Conservation (phyloP, 192 early-diverging fungal genomes). For the Podila epigama region DNA sequence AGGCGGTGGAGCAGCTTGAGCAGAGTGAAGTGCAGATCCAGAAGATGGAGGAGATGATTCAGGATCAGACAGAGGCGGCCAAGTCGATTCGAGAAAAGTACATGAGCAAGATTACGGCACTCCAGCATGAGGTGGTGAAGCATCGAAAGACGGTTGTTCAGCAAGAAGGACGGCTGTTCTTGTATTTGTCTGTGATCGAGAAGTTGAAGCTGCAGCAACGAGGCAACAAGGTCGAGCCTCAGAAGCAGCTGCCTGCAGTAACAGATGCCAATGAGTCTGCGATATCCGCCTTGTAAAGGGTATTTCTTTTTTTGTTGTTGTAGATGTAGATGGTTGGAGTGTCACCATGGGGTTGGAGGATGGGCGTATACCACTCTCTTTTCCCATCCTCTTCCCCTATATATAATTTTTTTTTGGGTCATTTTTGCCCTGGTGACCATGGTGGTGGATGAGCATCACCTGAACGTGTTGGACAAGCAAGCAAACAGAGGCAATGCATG, state of each 20-base stretch:
- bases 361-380: too few species aligned
- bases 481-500: too few species aligned
- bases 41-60: slow-evolving; percentile 20
- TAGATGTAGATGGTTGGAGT: too few species aligned
- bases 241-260: background rate
- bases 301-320: too few species aligned
- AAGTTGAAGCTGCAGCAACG: slow-evolving; percentile 24
- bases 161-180: slow-evolving; percentile 30
- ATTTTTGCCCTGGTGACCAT: too few species aligned
- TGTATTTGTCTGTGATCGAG: slow-evolving; percentile 47
- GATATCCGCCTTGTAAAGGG: background rate
- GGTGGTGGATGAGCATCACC: too few species aligned
- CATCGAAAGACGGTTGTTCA: slow-evolving; percentile 17
- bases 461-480: too few species aligned
- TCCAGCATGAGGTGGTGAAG: slow-evolving; percentile 6
- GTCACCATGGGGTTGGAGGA: too few species aligned
- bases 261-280: background rate
- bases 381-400: too few species aligned
- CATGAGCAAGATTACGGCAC: background rate
- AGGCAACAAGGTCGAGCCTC: background rate
- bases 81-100: slow-evolving; percentile 26
- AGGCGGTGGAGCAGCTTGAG: slow-evolving; percentile 1
- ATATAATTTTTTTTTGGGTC: too few species aligned
- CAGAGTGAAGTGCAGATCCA: slow-evolving; percentile 5
- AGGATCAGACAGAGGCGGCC: slow-evolving; percentile 23